Evolutionary conservation across 2,329 filamentous ascomycete species (phyloP), one percentile per base, ranked within the genome.

Genomic region (Gremmenia infestans): DNA sequence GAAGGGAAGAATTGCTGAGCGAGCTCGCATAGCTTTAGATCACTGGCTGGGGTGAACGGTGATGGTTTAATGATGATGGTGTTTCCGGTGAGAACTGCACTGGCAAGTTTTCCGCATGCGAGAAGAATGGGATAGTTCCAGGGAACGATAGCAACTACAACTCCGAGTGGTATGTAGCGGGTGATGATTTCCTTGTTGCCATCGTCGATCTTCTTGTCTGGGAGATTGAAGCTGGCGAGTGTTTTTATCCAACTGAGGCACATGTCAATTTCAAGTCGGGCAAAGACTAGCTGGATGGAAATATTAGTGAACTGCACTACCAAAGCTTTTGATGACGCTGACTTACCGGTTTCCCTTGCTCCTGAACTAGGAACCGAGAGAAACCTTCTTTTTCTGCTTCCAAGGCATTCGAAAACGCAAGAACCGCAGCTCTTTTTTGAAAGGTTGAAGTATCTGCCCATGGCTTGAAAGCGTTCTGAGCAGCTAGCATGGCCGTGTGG

Each of bases 11-110:
- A 69, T 0, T 71, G 67, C 47, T 75, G 71, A 1, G 71, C 75
- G 7, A 82, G 68, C 65, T 82, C 79, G 52, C 70, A 74, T 56
- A 80, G 71, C 59, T 81, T 81, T 51, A 82, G 68, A 36, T 74
- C 73, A 45, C 73, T 69, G 66, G 76, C 80, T 17, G 76, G 80
- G 42, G 77, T 83, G 71, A 73, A 82, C 48, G 73, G 81, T 14
- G 50, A 54, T 91, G 91, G 5, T 65, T 80, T 80, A 58, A 82
- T 73, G 60, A 82, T 80, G 19, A 82, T 69, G n/a, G 72, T 68
- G 64, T 81, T 80, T 25, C 77, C 78, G 0, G 78, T 78, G 22
- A 80, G 67, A 5, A 81, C 66, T 0, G 78, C 72, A 1, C 74
- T 71, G 4, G 70, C 72, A 25, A 80, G 72, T 65, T 83, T 83